A percentile compares a stretch with the other conserved stretches of the same genome.
These are phyloP conservation scores for Pseudomonodictys pantanalensis DNA, from an alignment of 495 filamentous ascomycete genomes.

Conservation along the genomic window DNA sequence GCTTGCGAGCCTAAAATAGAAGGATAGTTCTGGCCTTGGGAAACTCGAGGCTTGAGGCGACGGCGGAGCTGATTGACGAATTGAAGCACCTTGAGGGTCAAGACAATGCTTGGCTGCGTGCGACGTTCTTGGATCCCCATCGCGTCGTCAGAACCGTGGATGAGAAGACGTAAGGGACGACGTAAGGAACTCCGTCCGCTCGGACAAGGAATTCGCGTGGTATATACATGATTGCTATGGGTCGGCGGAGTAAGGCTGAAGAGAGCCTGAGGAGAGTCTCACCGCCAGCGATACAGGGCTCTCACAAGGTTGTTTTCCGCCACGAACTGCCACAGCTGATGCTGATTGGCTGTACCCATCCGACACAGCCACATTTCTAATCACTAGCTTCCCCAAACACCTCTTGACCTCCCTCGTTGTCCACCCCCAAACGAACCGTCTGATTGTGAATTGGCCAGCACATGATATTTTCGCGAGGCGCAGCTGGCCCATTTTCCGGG, in stretches of 20 bases:
- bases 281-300: background rate
- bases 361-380: background rate
- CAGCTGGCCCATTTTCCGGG: background rate
- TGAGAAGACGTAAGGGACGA: constrained; percentile 14
- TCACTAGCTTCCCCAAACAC: background rate
- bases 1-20: constrained; percentile 15
- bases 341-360: background rate
- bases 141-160: background rate
- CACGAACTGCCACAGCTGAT: background rate
- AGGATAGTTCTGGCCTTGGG: background rate
- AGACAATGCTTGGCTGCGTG: constrained; percentile 20
- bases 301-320: too few relatives aligned
- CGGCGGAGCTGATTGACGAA: constrained; percentile 33
- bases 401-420: background rate
- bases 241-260: constrained; percentile 25
- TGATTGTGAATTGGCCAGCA: too few relatives aligned
- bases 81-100: constrained; percentile 32
- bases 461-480: constrained; percentile 3
- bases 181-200: constrained; percentile 3
- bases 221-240: constrained; percentile 4
- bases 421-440: background rate
- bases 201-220: constrained; percentile 2
- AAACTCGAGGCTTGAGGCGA: constrained; percentile 27
- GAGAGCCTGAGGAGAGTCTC: constrained; percentile 1
- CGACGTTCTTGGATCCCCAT: constrained; percentile 26